These are phyloP conservation scores for Syzygium jambos DNA, from an alignment of 345 rosid species.

Conservation along the genomic window DNA sequence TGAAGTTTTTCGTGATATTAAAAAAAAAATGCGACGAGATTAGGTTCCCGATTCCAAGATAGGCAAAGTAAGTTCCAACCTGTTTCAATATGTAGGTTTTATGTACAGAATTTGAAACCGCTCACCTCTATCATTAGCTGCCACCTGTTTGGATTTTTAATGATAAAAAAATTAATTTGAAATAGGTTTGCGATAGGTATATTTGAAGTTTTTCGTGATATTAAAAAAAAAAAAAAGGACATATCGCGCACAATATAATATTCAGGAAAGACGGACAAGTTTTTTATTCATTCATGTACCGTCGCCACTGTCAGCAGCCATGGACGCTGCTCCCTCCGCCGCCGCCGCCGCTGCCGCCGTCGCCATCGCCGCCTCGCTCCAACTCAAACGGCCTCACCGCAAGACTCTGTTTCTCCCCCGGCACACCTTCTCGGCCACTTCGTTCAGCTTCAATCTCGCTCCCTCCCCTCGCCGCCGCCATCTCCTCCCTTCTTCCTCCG, in stretches of 20 bases:
- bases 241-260: background rate
- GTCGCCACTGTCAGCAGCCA: background rate
- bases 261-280: background rate
- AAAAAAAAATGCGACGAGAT: too few species aligned
- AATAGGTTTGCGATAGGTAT: too few species aligned
- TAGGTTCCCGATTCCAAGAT: too few species aligned
- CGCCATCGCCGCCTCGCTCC: background rate
- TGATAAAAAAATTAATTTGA: too few species aligned
- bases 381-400: background rate
- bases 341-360: rapidly evolving
- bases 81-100: too few species aligned
- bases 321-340: background rate
- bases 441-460: background rate
- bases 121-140: too few species aligned
- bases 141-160: too few species aligned
- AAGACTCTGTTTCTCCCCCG: background rate
- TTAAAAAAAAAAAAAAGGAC: too few species aligned
- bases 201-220: too few species aligned
- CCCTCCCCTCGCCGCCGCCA: background rate
- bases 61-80: too few species aligned
- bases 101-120: too few species aligned
- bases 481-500: background rate
- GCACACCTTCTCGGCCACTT: background rate
- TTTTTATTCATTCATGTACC: background rate
- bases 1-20: too few species aligned